Base-by-base conservation (phyloP, 2,329 filamentous ascomycete genomes). In the Colletotrichum gloeosporioides region DNA sequence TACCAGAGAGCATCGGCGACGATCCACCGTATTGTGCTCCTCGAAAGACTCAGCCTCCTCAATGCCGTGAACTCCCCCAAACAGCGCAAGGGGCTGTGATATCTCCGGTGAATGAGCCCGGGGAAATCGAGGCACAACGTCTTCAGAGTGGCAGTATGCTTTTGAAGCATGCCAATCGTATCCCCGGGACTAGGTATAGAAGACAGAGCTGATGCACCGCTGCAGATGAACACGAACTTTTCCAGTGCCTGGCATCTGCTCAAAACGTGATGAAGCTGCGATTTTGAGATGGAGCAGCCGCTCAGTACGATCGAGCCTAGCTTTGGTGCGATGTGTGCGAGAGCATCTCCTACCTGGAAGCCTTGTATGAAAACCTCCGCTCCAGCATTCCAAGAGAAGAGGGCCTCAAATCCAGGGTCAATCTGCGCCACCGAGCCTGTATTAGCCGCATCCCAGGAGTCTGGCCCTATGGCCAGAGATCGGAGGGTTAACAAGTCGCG, bases 371-470 rank as follows among this genome's bases (percentile, higher is more conserved):
- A 53, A 53, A 22, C n/a, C 12, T 53, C 44, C 44, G 44, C n/a
- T 8, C n/a, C 44, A 13, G 10, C 44, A 53, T 22, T 13, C 44
- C 44, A 53, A 13, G n/a, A 53, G 6, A 53, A 53, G 44, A 53
- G n/a, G 12, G n/a, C 10, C n/a, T n/a, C 44, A n/a, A 53, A 53
- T 53, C 44, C 18, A 53, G 44, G 44, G 44, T 13, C 44, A 53
- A 53, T 53, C 44, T 13, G 44, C 44, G 36, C 16, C 0, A 44
- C 36, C 16, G 36, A 44, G 36, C 36, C 36, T 16, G 36, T 44
- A 3, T 10, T 3, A 18, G 8, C 9, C 18, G 0, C 9, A 22
- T 22, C n/a, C 3, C n/a, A 4, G 6, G n/a, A 1, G 10, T 13
- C 12, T 13, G 10, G 0, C 44, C 44, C 10, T 10, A 53, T 22